phyloP scores from a whole-genome alignment of 257 asterid genomes.

The Craterostigma plantagineum region DNA sequence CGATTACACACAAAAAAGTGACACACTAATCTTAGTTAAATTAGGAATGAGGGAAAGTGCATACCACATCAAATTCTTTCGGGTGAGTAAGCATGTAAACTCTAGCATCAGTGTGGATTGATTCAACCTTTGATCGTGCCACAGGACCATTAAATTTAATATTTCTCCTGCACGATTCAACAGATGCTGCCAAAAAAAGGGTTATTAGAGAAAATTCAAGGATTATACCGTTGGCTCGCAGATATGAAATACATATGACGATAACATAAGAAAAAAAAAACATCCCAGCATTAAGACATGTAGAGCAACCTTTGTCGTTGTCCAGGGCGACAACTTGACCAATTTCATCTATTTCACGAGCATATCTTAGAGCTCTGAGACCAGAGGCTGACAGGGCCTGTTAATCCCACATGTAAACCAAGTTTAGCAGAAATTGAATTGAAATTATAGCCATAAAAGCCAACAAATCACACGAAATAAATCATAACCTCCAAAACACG shows the following conservation, averaged over 20 bases:
- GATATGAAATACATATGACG: no score
- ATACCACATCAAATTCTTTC: slow-evolving; percentile 91
- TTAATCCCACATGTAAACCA: slow-evolving; percentile 4
- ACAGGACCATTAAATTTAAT: slow-evolving; percentile 81
- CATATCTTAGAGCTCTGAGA: slow-evolving; percentile 85
- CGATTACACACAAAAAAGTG: background rate
- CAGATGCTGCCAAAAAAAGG: slow-evolving; percentile 45
- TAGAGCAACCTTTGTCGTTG: slow-evolving; percentile 60
- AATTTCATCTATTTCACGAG: slow-evolving; percentile 83
- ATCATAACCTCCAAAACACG: slow-evolving; percentile 69
- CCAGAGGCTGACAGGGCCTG: slow-evolving; percentile 98
- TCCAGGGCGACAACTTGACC: slow-evolving; percentile 90
- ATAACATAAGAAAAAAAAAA: no score
- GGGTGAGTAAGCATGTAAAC: slow-evolving; percentile 94
- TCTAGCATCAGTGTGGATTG: slow-evolving; percentile 75
- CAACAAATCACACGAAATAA: slow-evolving; percentile 7
- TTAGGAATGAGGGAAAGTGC: slow-evolving; percentile 3
- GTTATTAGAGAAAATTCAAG: slow-evolving; percentile 2
- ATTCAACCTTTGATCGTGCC: slow-evolving; percentile 84
- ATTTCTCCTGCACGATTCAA: slow-evolving; percentile 88
- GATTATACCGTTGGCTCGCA: no score
- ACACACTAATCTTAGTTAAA: background rate
- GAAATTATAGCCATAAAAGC: slow-evolving; percentile 4
- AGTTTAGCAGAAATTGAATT: slow-evolving; percentile 1
- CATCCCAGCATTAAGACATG: background rate